Evolutionary conservation across 1,284 basidiomycete species (phyloP).

Genomic region (Rhodotorula mucilaginosa): DNA sequence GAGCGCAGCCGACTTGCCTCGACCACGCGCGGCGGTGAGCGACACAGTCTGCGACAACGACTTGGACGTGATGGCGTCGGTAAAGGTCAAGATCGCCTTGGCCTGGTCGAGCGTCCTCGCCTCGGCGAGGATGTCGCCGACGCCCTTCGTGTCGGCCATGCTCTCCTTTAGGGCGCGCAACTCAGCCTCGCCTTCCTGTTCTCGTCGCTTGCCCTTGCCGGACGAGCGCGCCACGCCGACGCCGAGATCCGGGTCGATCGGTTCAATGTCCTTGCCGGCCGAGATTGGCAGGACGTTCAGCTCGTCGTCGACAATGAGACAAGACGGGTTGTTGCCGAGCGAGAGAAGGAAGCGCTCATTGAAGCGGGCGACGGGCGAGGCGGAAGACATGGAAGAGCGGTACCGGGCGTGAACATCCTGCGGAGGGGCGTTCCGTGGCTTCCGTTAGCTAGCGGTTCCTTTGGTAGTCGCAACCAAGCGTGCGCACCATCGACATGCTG

Average conservation of each 20-base stretch:
- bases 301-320: constrained; percentile 93
- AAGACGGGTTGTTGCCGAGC: constrained; percentile 83
- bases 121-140: constrained; percentile 87
- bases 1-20: constrained; percentile 94
- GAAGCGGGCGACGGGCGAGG: constrained; percentile 88
- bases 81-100: constrained; percentile 84
- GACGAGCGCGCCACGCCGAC: constrained; percentile 46
- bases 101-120: constrained; percentile 83
- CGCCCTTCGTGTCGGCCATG: constrained; percentile 78
- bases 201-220: constrained; percentile 58
- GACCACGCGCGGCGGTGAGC: constrained; percentile 88
- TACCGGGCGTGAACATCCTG: constrained; percentile 94
- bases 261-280: constrained; percentile 86
- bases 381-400: constrained; percentile 71
- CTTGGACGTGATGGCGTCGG: constrained; percentile 87
- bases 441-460: background rate
- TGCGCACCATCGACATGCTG: constrained; percentile 86
- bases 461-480: too few relatives aligned
- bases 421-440: too few relatives aligned
- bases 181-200: constrained; percentile 55
- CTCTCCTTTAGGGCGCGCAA: constrained; percentile 78
- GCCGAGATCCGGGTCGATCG: constrained; percentile 58
- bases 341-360: constrained; percentile 98
- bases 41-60: constrained; percentile 92
- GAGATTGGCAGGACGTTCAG: constrained; percentile 96